Evolutionary conservation across 345 rosid species (phyloP).

Genomic region (Salix exigua): DNA sequence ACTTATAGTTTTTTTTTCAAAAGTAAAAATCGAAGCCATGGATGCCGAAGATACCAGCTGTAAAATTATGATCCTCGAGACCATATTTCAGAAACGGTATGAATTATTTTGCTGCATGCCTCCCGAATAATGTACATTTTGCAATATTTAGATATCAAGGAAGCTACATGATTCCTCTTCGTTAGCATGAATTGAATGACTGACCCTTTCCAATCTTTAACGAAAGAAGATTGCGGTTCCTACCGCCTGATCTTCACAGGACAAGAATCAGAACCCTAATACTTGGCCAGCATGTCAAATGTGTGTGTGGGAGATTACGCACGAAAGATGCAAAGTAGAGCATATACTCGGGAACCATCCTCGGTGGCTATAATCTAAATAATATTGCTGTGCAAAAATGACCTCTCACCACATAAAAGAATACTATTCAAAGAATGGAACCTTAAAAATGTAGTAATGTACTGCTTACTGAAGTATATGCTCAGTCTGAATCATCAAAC

Average conservation of each 20-base stretch:
- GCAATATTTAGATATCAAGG: not conserved
- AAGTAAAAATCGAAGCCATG: not conserved
- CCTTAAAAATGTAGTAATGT: not conserved
- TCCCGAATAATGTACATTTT: not conserved
- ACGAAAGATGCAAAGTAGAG: conserved; percentile 23
- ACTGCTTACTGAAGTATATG: conserved; percentile 22
- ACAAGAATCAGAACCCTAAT: conserved; percentile 26
- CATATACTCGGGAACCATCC: conserved; percentile 28
- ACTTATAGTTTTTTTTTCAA: too few species aligned
- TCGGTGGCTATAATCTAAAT: conserved; percentile 4
- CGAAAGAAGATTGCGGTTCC: conserved; percentile 16
- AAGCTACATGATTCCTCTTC: not conserved
- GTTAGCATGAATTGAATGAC: not conserved
- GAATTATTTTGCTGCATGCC: not conserved
- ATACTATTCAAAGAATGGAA: not conserved
- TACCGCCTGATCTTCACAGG: not conserved
- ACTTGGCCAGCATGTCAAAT: not conserved
- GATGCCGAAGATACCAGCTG: not conserved
- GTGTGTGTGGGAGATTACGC: not conserved
- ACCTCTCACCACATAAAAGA: not conserved
- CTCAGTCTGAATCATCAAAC: conserved; percentile 13
- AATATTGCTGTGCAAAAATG: conserved; percentile 10
- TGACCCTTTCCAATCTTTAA: not conserved
- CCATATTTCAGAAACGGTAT: not conserved
- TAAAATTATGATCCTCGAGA: not conserved